These are phyloP conservation scores for Ustilago esculenta DNA, from an alignment of 1,284 basidiomycete genomes.

Conservation along the genomic window DNA sequence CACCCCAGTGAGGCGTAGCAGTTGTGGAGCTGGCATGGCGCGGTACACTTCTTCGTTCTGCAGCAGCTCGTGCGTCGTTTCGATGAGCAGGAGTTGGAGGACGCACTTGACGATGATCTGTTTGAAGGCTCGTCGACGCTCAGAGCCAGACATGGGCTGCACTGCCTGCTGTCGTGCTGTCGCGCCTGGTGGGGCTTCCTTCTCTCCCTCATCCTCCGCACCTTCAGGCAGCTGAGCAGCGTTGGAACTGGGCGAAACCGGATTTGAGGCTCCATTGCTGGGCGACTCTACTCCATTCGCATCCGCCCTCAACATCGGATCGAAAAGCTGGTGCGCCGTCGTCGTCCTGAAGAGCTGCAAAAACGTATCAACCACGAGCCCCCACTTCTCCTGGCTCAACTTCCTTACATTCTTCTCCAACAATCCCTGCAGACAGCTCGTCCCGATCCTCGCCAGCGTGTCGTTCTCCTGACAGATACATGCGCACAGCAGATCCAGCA, in stretches of 20 bases:
- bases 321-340: slow-evolving; percentile 96
- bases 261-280: too few species aligned
- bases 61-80: slow-evolving; percentile 94
- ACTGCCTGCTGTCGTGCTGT: not conserved
- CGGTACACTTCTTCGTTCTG: slow-evolving; percentile 78
- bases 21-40: slow-evolving; percentile 91
- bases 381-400: slow-evolving; percentile 86
- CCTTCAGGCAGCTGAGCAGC: not conserved
- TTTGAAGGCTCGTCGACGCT: slow-evolving; percentile 90
- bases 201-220: not conserved
- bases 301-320: slow-evolving; percentile 78
- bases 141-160: slow-evolving; percentile 71
- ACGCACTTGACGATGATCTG: slow-evolving; percentile 99
- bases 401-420: slow-evolving; percentile 93
- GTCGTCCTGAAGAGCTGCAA: slow-evolving; percentile 96
- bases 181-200: too few species aligned
- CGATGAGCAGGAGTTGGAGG: slow-evolving; percentile 92
- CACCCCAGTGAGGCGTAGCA: slow-evolving; percentile 90
- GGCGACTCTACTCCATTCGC: slow-evolving; percentile 70
- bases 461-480: slow-evolving; percentile 95
- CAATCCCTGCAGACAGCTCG: slow-evolving; percentile 95
- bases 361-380: slow-evolving; percentile 90
- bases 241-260: slow-evolving; percentile 54
- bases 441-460: slow-evolving; percentile 95
- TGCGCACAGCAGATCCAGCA: slow-evolving; percentile 90